Evolutionary conservation across 345 rosid species (phyloP).

Genomic region (Rhizophora apiculata): DNA sequence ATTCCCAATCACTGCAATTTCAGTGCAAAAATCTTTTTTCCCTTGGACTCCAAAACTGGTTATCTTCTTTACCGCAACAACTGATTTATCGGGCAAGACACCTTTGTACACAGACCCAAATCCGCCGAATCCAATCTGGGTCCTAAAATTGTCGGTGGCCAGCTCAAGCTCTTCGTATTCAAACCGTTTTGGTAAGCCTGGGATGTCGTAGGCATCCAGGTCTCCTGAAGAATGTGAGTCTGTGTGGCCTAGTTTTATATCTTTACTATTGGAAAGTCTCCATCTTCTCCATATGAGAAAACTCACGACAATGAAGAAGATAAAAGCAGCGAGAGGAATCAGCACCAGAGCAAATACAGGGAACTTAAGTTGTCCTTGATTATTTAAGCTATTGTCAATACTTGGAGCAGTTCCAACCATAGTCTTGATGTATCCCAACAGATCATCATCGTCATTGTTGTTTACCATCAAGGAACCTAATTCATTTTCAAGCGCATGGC

Average conservation of each 20-base stretch:
- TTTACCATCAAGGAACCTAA: conserved; percentile 63
- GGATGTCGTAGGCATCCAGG: conserved; percentile 64
- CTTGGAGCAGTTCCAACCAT: conserved; percentile 29
- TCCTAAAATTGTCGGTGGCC: conserved; percentile 26
- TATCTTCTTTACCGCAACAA: conserved; percentile 27
- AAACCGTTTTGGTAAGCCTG: conserved; percentile 32
- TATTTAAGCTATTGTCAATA: conserved; percentile 11
- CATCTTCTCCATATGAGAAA: conserved; percentile 60
- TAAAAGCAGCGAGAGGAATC: conserved; percentile 54
- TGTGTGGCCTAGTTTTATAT: conserved; percentile 26
- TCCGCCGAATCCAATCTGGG: conserved; percentile 23
- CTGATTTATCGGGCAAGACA: conserved; percentile 14
- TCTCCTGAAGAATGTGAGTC: conserved; percentile 55
- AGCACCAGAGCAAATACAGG: conserved; percentile 61
- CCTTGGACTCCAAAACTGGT: conserved; percentile 24
- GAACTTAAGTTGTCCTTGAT: conserved; percentile 28
- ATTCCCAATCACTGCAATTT: conserved; percentile 28
- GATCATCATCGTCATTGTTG: conserved; percentile 24
- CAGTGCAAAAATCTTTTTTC: conserved; percentile 27
- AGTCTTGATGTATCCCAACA: conserved; percentile 50
- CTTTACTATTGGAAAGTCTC: conserved; percentile 29
- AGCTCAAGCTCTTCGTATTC: conserved; percentile 18
- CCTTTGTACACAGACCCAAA: conserved; percentile 31
- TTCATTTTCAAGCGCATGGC: conserved; percentile 46
- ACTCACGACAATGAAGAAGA: conserved; percentile 36